Base-by-base conservation (phyloP, 495 filamentous ascomycete species). In the Daldinia decipiens region DNA sequence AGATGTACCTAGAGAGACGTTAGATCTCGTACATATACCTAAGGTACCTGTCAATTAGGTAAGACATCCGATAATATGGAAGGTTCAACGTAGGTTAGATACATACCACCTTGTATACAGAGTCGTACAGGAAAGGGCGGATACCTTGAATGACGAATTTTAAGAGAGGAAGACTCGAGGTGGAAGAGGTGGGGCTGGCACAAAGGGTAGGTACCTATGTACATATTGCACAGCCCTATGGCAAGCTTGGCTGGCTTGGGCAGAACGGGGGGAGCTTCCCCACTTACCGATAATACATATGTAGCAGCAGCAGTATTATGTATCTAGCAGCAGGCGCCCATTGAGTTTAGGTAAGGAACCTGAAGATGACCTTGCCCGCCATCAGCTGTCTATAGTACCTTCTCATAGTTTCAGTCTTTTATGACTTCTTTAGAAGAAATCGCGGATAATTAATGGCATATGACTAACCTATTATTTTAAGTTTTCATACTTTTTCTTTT, bases 251-350 rank as follows among this genome's bases (percentile, higher is more conserved):
- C n/a, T n/a, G n/a, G n/a, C n/a, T n/a, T 38, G 32, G 13, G 26
- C 5, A 19, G 21, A 29, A 43, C 13, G 17, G 27, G 26, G 26
- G 34, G 31, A 50, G 26, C 24, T 45, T 68, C 70, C 64, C 70
- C 70, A 72, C 70, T 62, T 72, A 24, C 61, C 65, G 65, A 68
- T 68, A 58, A 65, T 39, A n/a, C n/a, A n/a, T n/a, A n/a, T n/a
- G n/a, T n/a, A 61, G 61, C 40, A 65, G 51, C 50, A 70, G 39
- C n/a, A n/a, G n/a, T n/a, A n/a, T n/a, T n/a, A n/a, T n/a, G n/a
- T 9, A 27, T 4, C 26, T 27, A 17, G n/a, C 26, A 51, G 26
- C 52, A 45, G 19, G 17, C 17, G 21, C 19, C n/a, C 26, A 58
- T 67, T 67, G 54, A 58, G 38, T 45, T 56, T 40, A 50, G 11